Evolutionary conservation across 179 eudicot species (phyloP).

Genomic region (Spergularia azorica): DNA sequence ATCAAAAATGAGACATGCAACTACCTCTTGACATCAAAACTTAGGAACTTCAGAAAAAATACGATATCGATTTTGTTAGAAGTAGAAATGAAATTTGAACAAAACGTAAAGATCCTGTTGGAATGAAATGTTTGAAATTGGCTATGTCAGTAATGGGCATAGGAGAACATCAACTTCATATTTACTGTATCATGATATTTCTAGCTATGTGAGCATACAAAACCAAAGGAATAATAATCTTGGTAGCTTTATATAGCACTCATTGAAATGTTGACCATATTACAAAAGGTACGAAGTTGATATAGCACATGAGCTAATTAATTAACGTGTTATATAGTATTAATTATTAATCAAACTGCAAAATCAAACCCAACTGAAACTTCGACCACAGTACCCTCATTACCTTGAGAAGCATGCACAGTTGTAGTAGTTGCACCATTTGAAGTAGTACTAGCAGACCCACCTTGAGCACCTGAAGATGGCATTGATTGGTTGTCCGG

Average conservation of each 20-base stretch:
- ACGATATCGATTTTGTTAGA: too few species aligned
- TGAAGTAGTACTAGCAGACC: slow-evolving; percentile 19
- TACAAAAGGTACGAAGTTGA: slow-evolving; percentile 26
- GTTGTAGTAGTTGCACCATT: slow-evolving; percentile 9
- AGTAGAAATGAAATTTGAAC: too few species aligned
- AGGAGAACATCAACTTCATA: neutral
- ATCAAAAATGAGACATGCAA: too few species aligned
- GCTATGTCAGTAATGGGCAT: too few species aligned
- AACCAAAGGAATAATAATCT: neutral
- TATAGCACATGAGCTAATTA: slow-evolving; percentile 10
- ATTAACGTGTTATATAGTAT: slow-evolving; percentile 6
- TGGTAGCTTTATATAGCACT: slow-evolving; percentile 16
- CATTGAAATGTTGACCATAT: slow-evolving; percentile 16
- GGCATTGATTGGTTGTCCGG: slow-evolving; percentile 25
- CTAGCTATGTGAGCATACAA: too few species aligned
- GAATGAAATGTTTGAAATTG: too few species aligned
- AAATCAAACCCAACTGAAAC: slow-evolving; percentile 27
- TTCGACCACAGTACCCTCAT: slow-evolving; percentile 31
- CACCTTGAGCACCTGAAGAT: slow-evolving; percentile 21
- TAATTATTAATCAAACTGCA: slow-evolving; percentile 29
- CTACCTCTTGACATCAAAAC: too few species aligned
- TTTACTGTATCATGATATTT: too few species aligned
- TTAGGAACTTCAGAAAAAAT: too few species aligned
- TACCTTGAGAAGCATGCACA: slow-evolving; percentile 27
- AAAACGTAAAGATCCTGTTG: too few species aligned